A percentile compares a stretch with the other conserved stretches of the same genome.
phyloP scores from a whole-genome alignment of 257 asterid genomes.

The Ocimum tenuiflorum region DNA sequence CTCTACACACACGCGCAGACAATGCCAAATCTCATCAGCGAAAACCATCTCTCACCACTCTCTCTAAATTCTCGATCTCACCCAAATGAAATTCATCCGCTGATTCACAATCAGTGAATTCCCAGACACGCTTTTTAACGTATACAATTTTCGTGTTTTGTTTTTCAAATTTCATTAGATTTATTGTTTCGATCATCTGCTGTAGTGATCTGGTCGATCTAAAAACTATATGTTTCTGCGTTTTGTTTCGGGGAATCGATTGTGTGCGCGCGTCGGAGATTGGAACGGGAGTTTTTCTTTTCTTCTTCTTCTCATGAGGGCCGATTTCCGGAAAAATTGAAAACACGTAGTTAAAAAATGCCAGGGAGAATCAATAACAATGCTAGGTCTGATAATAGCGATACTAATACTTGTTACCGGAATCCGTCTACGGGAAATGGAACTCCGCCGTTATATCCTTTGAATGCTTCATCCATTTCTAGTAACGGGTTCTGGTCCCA shows the following conservation, averaged over 20 bases:
- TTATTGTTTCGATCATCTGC: slow-evolving; percentile 16
- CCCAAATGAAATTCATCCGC: slow-evolving; percentile 31
- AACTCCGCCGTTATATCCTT: slow-evolving; percentile 30
- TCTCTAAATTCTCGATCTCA: slow-evolving; percentile 56
- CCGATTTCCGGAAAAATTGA: slow-evolving; percentile 35
- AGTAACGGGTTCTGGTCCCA: slow-evolving; percentile 76
- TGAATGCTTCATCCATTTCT: slow-evolving; percentile 35
- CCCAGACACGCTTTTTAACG: slow-evolving; percentile 9
- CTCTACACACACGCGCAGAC: slow-evolving; percentile 7
- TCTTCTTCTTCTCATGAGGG: slow-evolving; percentile 26
- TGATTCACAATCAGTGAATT: slow-evolving; percentile 31
- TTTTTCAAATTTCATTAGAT: slow-evolving; percentile 7
- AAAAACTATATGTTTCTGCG: slow-evolving; percentile 17
- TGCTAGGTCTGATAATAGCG: slow-evolving; percentile 19
- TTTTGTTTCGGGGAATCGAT: background rate
- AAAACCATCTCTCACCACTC: slow-evolving; percentile 28
- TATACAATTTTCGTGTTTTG: background rate
- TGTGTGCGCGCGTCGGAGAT: slow-evolving; percentile 28
- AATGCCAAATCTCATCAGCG: slow-evolving; percentile 46
- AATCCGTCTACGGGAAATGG: slow-evolving; percentile 37
- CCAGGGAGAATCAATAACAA: slow-evolving; percentile 52
- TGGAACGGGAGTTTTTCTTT: slow-evolving; percentile 14
- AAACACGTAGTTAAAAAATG: slow-evolving; percentile 38
- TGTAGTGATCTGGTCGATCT: slow-evolving; percentile 43
- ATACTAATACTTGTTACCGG: slow-evolving; percentile 22